phyloP scores from a whole-genome alignment of 352 stramenopile genomes.

The Proteromonas lacertae region DNA sequence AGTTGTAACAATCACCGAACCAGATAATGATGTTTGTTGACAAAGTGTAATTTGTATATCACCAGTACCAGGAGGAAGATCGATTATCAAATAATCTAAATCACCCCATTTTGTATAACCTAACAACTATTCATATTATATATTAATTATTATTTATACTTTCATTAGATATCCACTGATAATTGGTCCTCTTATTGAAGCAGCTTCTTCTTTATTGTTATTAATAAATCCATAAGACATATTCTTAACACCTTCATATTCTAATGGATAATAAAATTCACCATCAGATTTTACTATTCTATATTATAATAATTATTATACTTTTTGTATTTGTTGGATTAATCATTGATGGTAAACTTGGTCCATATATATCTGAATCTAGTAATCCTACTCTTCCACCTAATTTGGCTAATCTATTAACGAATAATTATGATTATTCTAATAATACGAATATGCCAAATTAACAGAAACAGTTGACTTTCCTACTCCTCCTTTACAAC shows the following conservation, averaged over 20 bases:
- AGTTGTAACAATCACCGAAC: slow-evolving; percentile 89
- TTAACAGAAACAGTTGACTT: slow-evolving; percentile 97
- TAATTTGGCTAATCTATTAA: slow-evolving; percentile 27
- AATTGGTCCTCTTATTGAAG: no score
- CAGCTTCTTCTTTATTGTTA: no score
- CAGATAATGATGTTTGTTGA: slow-evolving; percentile 77
- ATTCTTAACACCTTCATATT: no score
- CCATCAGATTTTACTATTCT: no score
- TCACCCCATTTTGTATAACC: slow-evolving; percentile 80
- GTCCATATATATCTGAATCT: slow-evolving; percentile 94
- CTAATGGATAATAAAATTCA: no score
- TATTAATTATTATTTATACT: slow-evolving; percentile 84
- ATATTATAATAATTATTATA: no score
- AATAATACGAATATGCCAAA: slow-evolving; percentile 54
- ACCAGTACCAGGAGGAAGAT: slow-evolving; percentile 94
- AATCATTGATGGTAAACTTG: slow-evolving; percentile 20
- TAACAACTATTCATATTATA: slow-evolving; percentile 76
- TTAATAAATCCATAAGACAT: no score
- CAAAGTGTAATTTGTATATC: slow-evolving; percentile 89
- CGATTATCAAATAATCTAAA: slow-evolving; percentile 80
- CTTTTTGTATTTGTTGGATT: no score
- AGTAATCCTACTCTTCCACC: slow-evolving; percentile 77
- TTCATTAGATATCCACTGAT: slow-evolving; percentile 22
- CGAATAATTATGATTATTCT: no score
- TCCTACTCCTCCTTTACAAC: slow-evolving; percentile 81